phyloP scores from a whole-genome alignment of 2,329 filamentous ascomycete genomes.

The Aspergillus felis region DNA sequence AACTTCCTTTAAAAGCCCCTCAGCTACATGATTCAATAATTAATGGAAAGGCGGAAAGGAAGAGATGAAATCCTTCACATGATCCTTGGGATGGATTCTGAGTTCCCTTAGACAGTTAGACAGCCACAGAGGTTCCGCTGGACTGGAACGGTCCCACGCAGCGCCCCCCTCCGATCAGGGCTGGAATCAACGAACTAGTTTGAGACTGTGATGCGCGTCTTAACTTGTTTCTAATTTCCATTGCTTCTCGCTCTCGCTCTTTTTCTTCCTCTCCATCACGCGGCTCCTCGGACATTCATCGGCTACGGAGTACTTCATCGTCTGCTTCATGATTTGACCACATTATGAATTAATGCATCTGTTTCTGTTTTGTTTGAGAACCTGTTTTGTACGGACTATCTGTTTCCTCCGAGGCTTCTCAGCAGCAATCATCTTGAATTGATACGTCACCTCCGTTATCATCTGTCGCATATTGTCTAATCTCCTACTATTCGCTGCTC shows the following conservation, averaged over 20 bases:
- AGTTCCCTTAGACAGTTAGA: neutral
- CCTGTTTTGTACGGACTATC: neutral
- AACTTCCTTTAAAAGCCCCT: no score
- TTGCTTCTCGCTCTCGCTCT: neutral
- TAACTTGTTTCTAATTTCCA: neutral
- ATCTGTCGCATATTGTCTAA: neutral
- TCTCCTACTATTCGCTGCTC: neutral
- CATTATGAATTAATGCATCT: neutral
- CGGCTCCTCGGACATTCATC: neutral
- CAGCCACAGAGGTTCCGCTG: neutral
- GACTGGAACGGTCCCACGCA: neutral
- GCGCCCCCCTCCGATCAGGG: neutral
- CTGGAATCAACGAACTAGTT: neutral
- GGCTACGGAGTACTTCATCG: neutral
- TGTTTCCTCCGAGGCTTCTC: neutral
- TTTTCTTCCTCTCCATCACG: neutral
- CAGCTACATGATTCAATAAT: no score
- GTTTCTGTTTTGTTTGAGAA: neutral
- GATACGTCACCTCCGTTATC: neutral
- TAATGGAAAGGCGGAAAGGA: no score
- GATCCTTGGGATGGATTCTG: neutral
- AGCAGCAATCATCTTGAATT: neutral
- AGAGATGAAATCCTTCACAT: neutral
- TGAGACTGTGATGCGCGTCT: neutral
- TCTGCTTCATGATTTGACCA: neutral